Percentiles rank a stretch among this genome's conserved stretches.
phyloP scores from a whole-genome alignment of 106 monocot species.

The Dendrobium officinale region DNA sequence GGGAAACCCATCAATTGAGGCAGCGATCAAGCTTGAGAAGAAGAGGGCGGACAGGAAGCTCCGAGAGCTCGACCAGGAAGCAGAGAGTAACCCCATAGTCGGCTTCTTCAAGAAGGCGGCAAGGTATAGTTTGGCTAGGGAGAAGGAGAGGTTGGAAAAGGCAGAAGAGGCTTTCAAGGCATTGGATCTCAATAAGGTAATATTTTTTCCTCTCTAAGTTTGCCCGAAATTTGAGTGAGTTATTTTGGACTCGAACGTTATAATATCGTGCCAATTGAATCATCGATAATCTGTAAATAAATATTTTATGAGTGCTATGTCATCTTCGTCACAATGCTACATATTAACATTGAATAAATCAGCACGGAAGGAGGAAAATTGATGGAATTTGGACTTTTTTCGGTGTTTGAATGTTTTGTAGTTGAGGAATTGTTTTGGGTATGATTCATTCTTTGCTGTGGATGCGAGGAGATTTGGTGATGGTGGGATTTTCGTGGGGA shows the following conservation, averaged over 20 bases:
- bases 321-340: too few species aligned
- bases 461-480: conserved; percentile 86
- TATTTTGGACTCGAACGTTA: background rate
- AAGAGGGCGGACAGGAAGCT: conserved; percentile 69
- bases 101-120: conserved; percentile 31
- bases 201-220: background rate
- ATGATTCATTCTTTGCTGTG: conserved; percentile 75
- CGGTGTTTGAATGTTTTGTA: conserved; percentile 14
- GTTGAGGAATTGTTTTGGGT: conserved; percentile 81
- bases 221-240: background rate
- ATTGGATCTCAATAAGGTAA: conserved; percentile 80
- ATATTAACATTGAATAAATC: too few species aligned
- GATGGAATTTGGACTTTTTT: too few species aligned
- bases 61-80: conserved; percentile 47
- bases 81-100: conserved; percentile 32
- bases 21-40: conserved; percentile 90
- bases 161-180: conserved; percentile 84
- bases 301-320: too few species aligned
- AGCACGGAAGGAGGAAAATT: too few species aligned
- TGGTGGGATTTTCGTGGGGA: conserved; percentile 80
- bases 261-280: too few species aligned
- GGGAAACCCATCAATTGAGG: conserved; percentile 87
- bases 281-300: too few species aligned
- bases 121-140: conserved; percentile 35
- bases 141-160: conserved; percentile 77